Base-by-base conservation (phyloP, 1,284 basidiomycete genomes). In the Cryptococcus hybrid region DNA sequence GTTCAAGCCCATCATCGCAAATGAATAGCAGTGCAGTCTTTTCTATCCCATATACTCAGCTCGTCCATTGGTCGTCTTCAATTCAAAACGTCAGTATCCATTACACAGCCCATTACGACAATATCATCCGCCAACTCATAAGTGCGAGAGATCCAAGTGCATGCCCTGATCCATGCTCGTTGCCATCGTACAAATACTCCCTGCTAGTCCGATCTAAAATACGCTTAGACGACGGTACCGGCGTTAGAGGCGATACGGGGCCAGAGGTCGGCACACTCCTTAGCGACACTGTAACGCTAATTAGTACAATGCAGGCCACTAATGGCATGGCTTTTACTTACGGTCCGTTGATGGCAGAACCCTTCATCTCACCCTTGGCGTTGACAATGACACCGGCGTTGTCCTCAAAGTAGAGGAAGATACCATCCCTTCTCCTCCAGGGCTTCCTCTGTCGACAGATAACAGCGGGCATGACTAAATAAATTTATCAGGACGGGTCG, bases 301-400 rank as follows among this genome's bases (percentile, higher is more conserved):
- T 52, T 60, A 47, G 57, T 51, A 48, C 35, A 5, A 24, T 24
- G 24, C 24, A 24, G 24, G 24, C 24, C 24, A 24, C 24, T 24
- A 24, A 24, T 24, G 24, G 24, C 24, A 24, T 24, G 24, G 24
- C 24, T 13, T 7, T 5, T 24, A 74, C 73, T 71, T 63, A 75
- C 73, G 95, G 96, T 67, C 95, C 95, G 66, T 95, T 94, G 81
- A 99, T 99, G 70, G 94, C 92, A 58, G 90, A 93, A 60, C 95
- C 95, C 86, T 99, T 99, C 95, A 99, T 99, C 84, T 99, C 95
- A 76, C 96, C 95, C 86, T 98, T 98, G 75, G 92, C 90, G 85
- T 98, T 63, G 75, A 93, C 91, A 66, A 95, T 94, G 64, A 95
- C 92, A 80, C 92, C 93, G 58, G 93, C 93, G 79, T 95, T 95